Evolutionary conservation across 2,329 filamentous ascomycete genomes (phyloP).

Genomic region (Ampelomyces quisqualis): DNA sequence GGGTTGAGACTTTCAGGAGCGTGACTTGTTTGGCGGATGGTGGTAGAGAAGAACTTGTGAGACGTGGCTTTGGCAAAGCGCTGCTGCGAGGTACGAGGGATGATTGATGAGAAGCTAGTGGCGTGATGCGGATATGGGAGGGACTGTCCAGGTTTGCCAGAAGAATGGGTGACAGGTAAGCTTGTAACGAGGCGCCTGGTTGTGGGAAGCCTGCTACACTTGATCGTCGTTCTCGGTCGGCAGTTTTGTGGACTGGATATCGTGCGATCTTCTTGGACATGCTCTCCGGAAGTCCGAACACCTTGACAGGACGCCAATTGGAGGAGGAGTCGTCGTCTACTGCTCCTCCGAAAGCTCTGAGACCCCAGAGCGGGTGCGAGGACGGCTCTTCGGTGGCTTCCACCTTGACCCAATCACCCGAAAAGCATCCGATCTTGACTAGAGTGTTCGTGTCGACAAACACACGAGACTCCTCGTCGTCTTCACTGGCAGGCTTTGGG

Average conservation of each 20-base stretch:
- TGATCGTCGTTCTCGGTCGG: conserved; percentile 44
- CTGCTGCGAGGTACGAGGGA: conserved; percentile 32
- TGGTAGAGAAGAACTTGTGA: conserved; percentile 52
- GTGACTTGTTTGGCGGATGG: conserved; percentile 76
- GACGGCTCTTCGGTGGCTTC: conserved; percentile 75
- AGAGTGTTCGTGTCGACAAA: conserved; percentile 88
- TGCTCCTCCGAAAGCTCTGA: conserved; percentile 65
- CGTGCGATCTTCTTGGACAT: conserved; percentile 56
- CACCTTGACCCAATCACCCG: conserved; percentile 91
- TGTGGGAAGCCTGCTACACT: conserved; percentile 50
- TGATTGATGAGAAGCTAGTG: conserved; percentile 58
- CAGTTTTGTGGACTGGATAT: conserved; percentile 54
- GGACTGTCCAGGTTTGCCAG: conserved; percentile 81
- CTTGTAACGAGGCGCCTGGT: conserved; percentile 38
- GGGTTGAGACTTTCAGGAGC: conserved; percentile 83
- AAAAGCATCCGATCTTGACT: conserved; percentile 91
- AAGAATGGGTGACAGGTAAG: conserved; percentile 81
- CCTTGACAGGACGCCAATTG: conserved; percentile 79
- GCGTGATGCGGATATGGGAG: conserved; percentile 74
- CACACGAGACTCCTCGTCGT: conserved; percentile 81
- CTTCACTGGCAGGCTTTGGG: conserved; percentile 78
- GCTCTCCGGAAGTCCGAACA: conserved; percentile 84
- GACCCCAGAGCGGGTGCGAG: conserved; percentile 65
- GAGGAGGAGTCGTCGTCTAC: conserved; percentile 62
- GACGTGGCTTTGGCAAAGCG: conserved; percentile 47